Base-by-base conservation (phyloP, 805 yeast species). In the Grigorovia humatica region DNA sequence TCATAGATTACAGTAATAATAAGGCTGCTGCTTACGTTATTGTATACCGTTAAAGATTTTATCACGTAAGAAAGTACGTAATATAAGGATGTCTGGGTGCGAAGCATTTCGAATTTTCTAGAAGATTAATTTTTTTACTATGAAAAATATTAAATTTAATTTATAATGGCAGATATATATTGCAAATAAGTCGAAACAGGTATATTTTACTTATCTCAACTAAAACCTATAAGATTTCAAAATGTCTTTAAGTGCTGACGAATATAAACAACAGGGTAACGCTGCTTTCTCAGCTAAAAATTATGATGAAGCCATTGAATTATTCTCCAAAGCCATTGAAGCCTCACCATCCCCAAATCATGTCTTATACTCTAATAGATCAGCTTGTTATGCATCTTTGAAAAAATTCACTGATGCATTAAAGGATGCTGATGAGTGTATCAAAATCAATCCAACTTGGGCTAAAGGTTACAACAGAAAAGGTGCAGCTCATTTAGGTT, bases 401-500 rank as follows among this genome's bases (percentile, higher is more conserved):
- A 81, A 81, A 63, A 72, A 89, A 61, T 93, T 82, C 63, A 68
- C 67, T 20, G 72, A 82, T 54, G 99, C 98, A 3, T 74, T 88
- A 54, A 73, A 75, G 46, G 99, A 93, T 68, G 99, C 98, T 17
- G 71, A 86, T 53, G 80, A 85, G 63, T 85, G 96, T 71, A 82
- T 85, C 50, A 77, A 79, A 61, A 81, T 89, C 70, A 88, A 86
- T 57, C 83, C 89, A 15, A 58, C 83, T 2, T 93, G 98, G 98
- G 89, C 96, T 20, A 93, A 93, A 71, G 99, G 98, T 47, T 87
- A 85, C 74, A 85, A 82, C 63, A 83, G 99, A 70, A 85, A 85
- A 41, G 99, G 88, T 54, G 90, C 97, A 57, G 99, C 99, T 35
- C 80, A 83, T 48, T 83, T 76, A 62, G 99, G 99, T n/a, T 73